These are phyloP conservation scores for Evansstolkia leycettana DNA, from an alignment of 495 filamentous ascomycete genomes.

Conservation along the genomic window DNA sequence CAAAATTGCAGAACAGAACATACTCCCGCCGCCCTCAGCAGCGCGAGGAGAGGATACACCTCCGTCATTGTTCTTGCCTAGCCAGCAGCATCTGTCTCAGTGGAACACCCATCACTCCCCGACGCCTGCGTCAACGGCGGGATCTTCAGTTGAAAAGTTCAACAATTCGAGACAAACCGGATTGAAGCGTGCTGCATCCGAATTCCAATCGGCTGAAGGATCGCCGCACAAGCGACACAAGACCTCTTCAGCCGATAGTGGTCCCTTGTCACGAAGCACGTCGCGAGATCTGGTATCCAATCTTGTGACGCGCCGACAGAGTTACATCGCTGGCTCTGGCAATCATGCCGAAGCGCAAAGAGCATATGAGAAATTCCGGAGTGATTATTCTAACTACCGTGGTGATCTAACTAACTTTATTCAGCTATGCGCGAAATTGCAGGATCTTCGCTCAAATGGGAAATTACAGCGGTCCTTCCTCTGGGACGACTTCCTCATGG, in stretches of 20 bases:
- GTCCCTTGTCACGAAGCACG: slow-evolving; percentile 1
- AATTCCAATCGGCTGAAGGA: not conserved
- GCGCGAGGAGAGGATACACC: not conserved
- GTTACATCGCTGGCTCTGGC: slow-evolving; percentile 12
- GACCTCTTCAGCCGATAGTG: not conserved
- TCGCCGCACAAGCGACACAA: slow-evolving; percentile 10
- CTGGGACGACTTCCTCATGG: slow-evolving; percentile 59
- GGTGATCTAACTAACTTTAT: slow-evolving; percentile 43
- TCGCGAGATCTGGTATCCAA: slow-evolving; percentile 2
- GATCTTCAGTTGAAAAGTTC: too few relatives aligned
- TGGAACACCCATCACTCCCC: too few relatives aligned
- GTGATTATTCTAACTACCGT: slow-evolving; percentile 43
- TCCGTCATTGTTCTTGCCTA: too few relatives aligned
- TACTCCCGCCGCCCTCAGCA: slow-evolving; percentile 2
- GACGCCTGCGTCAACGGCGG: too few relatives aligned
- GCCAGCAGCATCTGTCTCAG: too few relatives aligned
- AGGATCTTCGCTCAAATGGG: slow-evolving; percentile 27
- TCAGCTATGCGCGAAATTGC: slow-evolving; percentile 40
- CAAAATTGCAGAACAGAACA: slow-evolving; percentile 7
- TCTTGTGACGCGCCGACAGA: slow-evolving; percentile 14
- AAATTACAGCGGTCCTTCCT: slow-evolving; percentile 34
- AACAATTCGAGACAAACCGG: too few relatives aligned
- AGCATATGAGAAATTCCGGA: slow-evolving; percentile 38
- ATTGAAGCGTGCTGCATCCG: slow-evolving; percentile 8
- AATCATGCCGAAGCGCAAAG: slow-evolving; percentile 12